These are phyloP conservation scores for Penicillium crystallinum DNA, from an alignment of 495 filamentous ascomycete genomes.

Conservation along the genomic window DNA sequence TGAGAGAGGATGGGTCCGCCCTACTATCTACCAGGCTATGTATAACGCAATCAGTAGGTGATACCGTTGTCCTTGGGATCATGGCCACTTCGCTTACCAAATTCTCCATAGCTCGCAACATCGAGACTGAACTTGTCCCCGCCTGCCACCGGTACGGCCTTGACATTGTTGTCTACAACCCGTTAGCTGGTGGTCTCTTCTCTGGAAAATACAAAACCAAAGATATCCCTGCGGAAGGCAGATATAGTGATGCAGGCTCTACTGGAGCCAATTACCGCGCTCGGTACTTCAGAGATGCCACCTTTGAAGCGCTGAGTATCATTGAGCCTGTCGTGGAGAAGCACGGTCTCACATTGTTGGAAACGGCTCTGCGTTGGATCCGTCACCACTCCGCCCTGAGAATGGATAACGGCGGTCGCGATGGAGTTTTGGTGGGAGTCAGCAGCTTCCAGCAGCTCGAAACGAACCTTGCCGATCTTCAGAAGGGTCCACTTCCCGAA, in stretches of 20 bases:
- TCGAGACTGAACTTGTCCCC: constrained; percentile 69
- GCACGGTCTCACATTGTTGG: constrained; percentile 72
- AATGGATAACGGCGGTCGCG: constrained; percentile 62
- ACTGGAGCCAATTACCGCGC: constrained; percentile 64
- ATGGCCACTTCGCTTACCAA: constrained; percentile 41
- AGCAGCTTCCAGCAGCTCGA: constrained; percentile 70
- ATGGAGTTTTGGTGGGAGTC: constrained; percentile 79
- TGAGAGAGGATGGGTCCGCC: constrained; percentile 64
- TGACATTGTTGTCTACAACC: constrained; percentile 86
- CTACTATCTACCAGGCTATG: constrained; percentile 59
- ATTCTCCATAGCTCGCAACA: constrained; percentile 51
- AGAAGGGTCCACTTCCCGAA: constrained; percentile 83
- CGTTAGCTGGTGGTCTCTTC: constrained; percentile 75
- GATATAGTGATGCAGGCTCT: constrained; percentile 55
- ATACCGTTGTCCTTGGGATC: background rate
- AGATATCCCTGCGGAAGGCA: constrained; percentile 62
- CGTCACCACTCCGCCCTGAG: constrained; percentile 77
- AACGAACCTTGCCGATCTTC: constrained; percentile 67
- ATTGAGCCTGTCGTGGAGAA: constrained; percentile 71
- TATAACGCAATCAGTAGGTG: constrained; percentile 57
- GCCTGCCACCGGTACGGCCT: constrained; percentile 75
- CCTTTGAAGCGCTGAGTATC: constrained; percentile 67
- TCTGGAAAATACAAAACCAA: constrained; percentile 75
- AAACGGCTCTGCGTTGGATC: constrained; percentile 77
- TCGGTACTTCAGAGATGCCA: constrained; percentile 75